Percentiles rank a stretch among this genome's conserved stretches.
phyloP scores from a whole-genome alignment of 2,329 filamentous ascomycete species.

The Eurotiales sp. region DNA sequence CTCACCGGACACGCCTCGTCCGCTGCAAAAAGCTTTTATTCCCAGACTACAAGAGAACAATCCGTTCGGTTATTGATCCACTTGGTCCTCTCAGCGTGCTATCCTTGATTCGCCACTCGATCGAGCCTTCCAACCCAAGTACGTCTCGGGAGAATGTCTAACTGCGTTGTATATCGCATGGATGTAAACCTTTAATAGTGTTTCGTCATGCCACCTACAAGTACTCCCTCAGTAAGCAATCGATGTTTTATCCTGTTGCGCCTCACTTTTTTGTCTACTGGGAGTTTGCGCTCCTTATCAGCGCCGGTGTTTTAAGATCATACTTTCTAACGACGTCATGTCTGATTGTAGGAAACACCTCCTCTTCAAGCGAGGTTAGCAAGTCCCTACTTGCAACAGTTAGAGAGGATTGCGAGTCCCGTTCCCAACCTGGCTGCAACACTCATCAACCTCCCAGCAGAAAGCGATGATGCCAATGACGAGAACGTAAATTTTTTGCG shows the following conservation, averaged over 20 bases:
- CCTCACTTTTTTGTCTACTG: not conserved
- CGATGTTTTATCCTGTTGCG: too few relatives aligned
- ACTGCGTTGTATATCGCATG: constrained; percentile 11
- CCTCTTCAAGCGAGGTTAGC: constrained; percentile 20
- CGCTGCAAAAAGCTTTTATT: too few relatives aligned
- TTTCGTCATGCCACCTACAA: constrained; percentile 39
- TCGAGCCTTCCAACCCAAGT: not conserved
- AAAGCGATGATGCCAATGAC: constrained; percentile 42
- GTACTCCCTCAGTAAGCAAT: constrained; percentile 43
- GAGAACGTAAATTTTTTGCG: constrained; percentile 53
- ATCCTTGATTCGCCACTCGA: constrained; percentile 3
- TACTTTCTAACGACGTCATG: constrained; percentile 16
- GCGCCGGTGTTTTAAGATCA: not conserved
- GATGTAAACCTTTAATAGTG: constrained; percentile 7
- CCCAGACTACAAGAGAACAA: too few relatives aligned
- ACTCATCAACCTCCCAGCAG: constrained; percentile 40
- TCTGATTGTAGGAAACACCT: constrained; percentile 23
- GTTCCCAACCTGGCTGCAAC: constrained; percentile 52
- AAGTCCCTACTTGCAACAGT: constrained; percentile 45
- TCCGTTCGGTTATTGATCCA: too few relatives aligned
- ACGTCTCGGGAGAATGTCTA: not conserved
- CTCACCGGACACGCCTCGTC: not conserved
- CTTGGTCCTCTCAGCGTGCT: too few relatives aligned
- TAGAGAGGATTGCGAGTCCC: constrained; percentile 46
- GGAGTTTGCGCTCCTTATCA: not conserved